A percentile compares a stretch with the other conserved stretches of the same genome.
Conservation (phyloP, 208 protist genomes). For the Crithidia brevicula region DNA sequence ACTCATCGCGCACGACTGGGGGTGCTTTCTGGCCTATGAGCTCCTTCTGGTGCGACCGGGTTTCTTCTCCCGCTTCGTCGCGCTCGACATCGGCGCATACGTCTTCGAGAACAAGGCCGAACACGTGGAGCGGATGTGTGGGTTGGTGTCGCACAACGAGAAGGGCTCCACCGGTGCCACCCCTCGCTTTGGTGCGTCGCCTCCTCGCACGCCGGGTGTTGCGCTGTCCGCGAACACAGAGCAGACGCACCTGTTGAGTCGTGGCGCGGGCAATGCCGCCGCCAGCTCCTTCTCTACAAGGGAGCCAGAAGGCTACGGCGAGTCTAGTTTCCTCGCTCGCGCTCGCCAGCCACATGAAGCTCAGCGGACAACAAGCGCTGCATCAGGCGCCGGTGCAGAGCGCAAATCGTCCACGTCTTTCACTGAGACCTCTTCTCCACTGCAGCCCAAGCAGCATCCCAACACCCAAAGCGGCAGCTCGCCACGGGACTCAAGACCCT, state of each 20-base stretch:
- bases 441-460: not conserved
- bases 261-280: not conserved
- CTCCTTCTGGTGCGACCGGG: conserved; percentile 53
- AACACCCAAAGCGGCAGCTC: not conserved
- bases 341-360: not conserved
- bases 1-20: conserved; percentile 72
- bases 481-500: not conserved
- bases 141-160: conserved; percentile 9
- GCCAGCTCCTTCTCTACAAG: not conserved
- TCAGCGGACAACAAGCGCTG: not conserved
- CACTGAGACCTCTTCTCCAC: not conserved
- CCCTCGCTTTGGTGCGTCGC: not conserved
- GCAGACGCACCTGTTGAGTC: not conserved
- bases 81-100: conserved; percentile 54
- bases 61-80: conserved; percentile 65
- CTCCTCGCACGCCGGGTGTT: not conserved
- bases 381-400: not conserved
- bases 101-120: conserved; percentile 30
- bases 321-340: not conserved
- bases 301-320: not conserved
- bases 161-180: not conserved
- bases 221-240: not conserved
- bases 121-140: conserved; percentile 26
- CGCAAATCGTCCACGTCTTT: not conserved
- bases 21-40: conserved; percentile 64